A percentile compares a stretch with the other conserved stretches of the same genome.
phyloP scores from a whole-genome alignment of 768 basidiomycete genomes.

The Lactarius tabidus region DNA sequence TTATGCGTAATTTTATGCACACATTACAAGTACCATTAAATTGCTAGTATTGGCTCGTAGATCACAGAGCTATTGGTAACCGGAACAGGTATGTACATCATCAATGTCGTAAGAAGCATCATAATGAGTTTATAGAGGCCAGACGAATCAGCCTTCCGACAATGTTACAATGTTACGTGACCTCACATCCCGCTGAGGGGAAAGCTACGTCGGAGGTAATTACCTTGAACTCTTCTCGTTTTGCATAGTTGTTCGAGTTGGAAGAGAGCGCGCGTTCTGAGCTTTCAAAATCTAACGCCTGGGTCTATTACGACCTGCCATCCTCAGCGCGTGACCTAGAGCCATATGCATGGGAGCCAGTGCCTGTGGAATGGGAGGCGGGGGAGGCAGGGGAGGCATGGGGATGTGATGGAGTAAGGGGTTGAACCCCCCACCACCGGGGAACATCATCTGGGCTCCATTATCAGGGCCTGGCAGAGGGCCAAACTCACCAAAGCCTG shows the following conservation, averaged over 20 bases:
- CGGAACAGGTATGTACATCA: not conserved
- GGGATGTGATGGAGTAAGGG: not conserved
- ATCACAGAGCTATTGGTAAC: not conserved
- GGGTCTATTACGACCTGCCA: constrained; percentile 4
- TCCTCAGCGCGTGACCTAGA: constrained; percentile 1
- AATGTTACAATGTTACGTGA: not conserved
- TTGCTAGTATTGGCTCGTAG: not conserved
- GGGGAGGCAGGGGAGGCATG: constrained; percentile 1
- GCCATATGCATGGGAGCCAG: not conserved
- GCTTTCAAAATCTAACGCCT: not conserved
- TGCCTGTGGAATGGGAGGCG: not conserved
- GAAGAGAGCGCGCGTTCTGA: not conserved
- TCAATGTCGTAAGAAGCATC: not conserved
- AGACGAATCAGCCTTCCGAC: not conserved
- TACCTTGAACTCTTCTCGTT: not conserved
- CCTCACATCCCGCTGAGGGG: not conserved
- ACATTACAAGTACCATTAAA: not conserved
- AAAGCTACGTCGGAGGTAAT: not conserved
- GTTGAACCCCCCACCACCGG: not conserved
- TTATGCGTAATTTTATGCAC: too few relatives aligned
- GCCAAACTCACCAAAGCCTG: not conserved
- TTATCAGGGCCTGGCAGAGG: not conserved
- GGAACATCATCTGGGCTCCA: not conserved
- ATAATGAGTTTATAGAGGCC: not conserved
- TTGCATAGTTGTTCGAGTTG: not conserved